Percentiles rank a stretch among this genome's conserved stretches.
phyloP scores from a whole-genome alignment of 345 rosid genomes.

The Cardiospermum halicacabum region DNA sequence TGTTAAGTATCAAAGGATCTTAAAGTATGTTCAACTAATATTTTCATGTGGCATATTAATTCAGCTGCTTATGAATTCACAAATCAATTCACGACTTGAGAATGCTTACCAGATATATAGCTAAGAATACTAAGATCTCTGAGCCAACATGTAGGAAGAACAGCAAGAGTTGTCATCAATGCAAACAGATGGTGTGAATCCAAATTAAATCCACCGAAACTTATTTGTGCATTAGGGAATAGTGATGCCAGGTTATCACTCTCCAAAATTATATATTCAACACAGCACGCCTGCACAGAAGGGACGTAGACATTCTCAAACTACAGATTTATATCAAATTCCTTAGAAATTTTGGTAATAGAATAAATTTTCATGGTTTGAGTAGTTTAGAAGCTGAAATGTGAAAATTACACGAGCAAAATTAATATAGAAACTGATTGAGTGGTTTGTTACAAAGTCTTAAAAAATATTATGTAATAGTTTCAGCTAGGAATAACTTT shows the following conservation, averaged over 20 bases:
- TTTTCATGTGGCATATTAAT: neutral
- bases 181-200: conserved; percentile 66
- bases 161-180: conserved; percentile 56
- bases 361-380: neutral
- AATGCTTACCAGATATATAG: conserved; percentile 70
- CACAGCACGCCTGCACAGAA: conserved; percentile 75
- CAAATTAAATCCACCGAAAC: conserved; percentile 51
- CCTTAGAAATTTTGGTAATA: neutral
- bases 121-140: conserved; percentile 83
- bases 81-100: neutral
- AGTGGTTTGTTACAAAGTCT: too few relatives aligned
- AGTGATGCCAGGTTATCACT: conserved; percentile 78
- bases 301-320: conserved; percentile 3
- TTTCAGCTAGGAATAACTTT: too few relatives aligned
- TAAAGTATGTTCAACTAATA: neutral
- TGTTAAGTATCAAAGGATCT: neutral
- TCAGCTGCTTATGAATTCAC: neutral
- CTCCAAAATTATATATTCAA: conserved; percentile 86
- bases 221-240: conserved; percentile 75
- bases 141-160: conserved; percentile 92
- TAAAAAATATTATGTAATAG: too few relatives aligned
- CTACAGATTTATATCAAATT: neutral
- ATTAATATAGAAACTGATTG: neutral
- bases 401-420: neutral
- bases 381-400: neutral